These are phyloP conservation scores for Pseudogymnoascus sp. DNA, from an alignment of 2,329 filamentous ascomycete species.

Conservation along the genomic window DNA sequence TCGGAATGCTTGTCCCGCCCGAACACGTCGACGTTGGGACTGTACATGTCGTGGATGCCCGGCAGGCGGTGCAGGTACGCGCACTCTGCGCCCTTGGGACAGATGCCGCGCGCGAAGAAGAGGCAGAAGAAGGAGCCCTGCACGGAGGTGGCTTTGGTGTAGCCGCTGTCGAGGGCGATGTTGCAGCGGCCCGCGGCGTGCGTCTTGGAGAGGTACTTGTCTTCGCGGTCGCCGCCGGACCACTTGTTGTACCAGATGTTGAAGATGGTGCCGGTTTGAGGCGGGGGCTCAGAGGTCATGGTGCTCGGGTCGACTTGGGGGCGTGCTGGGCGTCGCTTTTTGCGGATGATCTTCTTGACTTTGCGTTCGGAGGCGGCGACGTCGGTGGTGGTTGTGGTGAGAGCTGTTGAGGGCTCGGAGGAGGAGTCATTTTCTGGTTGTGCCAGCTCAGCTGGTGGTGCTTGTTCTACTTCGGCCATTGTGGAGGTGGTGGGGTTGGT, in stretches of 20 bases:
- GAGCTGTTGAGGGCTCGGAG: constrained; percentile 20
- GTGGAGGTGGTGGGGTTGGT: not conserved
- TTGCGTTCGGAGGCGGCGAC: constrained; percentile 37
- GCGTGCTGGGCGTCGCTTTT: constrained; percentile 81
- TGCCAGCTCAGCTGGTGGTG: constrained; percentile 20
- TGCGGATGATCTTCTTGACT: constrained; percentile 85
- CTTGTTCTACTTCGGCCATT: constrained; percentile 24
- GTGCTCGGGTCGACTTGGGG: constrained; percentile 81
- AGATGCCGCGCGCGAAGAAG: constrained; percentile 75
- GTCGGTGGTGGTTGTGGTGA: constrained; percentile 24
- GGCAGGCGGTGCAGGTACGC: constrained; percentile 88
- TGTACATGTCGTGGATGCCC: constrained; percentile 78
- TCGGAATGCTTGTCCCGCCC: constrained; percentile 86
- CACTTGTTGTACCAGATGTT: constrained; percentile 99
- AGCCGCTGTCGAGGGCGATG: constrained; percentile 68
- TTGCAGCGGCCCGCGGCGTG: constrained; percentile 81
- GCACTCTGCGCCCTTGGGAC: constrained; percentile 85
- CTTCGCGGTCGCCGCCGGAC: constrained; percentile 89
- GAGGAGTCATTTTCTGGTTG: constrained; percentile 12
- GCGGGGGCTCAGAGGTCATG: constrained; percentile 74
- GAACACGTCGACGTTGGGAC: constrained; percentile 91
- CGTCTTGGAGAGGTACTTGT: constrained; percentile 77
- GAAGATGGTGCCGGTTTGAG: constrained; percentile 89
- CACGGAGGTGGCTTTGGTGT: constrained; percentile 67
- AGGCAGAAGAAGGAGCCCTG: constrained; percentile 84